phyloP scores from a whole-genome alignment of 495 filamentous ascomycete species.

The Penicilliopsis zonata region DNA sequence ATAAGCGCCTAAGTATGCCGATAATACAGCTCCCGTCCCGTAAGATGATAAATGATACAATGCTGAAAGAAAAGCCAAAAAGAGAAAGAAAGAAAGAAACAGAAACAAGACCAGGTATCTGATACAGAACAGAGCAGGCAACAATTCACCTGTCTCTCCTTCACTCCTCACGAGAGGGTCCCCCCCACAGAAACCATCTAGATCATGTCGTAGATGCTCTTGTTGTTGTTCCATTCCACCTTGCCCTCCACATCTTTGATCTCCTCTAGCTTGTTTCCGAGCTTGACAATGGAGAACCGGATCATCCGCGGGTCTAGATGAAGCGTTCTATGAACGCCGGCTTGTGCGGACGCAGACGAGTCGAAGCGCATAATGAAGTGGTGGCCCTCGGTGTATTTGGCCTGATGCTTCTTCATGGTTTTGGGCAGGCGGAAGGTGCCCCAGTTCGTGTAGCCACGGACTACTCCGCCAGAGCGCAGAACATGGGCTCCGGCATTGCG shows the following conservation, averaged over 20 bases:
- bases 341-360: conserved; percentile 53
- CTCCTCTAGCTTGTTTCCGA: conserved; percentile 68
- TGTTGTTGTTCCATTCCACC: conserved; percentile 43
- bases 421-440: conserved; percentile 76
- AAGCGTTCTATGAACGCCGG: conserved; percentile 58
- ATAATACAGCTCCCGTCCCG: conserved; percentile 12
- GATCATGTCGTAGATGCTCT: conserved; percentile 19
- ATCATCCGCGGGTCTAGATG: conserved; percentile 88
- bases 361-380: conserved; percentile 99
- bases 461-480: conserved; percentile 74
- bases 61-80: conserved; percentile 7
- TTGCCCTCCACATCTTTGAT: conserved; percentile 48
- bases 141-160: too few relatives aligned
- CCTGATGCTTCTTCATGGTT: conserved; percentile 62
- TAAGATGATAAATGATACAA: conserved; percentile 9
- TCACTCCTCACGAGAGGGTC: not conserved
- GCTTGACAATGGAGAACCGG: conserved; percentile 70
- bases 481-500: conserved; percentile 72
- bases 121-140: too few relatives aligned
- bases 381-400: conserved; percentile 68
- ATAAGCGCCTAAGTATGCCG: conserved; percentile 31
- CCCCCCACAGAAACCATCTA: conserved; percentile 2
- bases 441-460: conserved; percentile 92
- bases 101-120: too few relatives aligned
- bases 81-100: conserved; percentile 5